A percentile compares a stretch with the other conserved stretches of the same genome.
Conservation (phyloP, 2,329 filamentous ascomycete genomes). For the Colletotrichum orchidophilum region DNA sequence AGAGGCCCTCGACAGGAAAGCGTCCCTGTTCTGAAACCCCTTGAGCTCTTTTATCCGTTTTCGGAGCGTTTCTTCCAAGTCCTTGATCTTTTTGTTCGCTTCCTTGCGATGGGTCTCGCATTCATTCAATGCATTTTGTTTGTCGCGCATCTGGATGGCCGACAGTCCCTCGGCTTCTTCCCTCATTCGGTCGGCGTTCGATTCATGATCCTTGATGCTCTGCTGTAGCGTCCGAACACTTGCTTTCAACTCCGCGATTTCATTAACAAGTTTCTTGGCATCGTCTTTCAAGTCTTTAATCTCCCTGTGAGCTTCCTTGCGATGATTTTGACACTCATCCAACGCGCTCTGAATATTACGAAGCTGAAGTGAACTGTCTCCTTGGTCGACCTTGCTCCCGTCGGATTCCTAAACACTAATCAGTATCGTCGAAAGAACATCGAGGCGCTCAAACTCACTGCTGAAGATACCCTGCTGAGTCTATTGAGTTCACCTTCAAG, state of each 20-base stretch:
- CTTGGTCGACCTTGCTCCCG: background rate
- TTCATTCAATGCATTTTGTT: background rate
- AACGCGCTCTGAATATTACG: background rate
- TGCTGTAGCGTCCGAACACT: background rate
- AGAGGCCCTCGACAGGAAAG: background rate
- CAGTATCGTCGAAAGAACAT: background rate
- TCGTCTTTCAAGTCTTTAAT: background rate
- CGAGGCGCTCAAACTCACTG: background rate
- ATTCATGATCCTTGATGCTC: background rate
- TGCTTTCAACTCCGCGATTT: background rate
- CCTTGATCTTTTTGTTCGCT: background rate
- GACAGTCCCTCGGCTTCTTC: background rate
- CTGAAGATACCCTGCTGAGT: background rate
- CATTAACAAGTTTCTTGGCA: background rate
- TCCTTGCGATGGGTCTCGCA: background rate
- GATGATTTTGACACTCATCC: background rate
- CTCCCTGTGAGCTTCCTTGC: background rate
- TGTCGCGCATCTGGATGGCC: background rate
- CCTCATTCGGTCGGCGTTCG: background rate
- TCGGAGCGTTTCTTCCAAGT: background rate
- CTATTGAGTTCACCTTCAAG: background rate
- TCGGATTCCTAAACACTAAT: background rate
- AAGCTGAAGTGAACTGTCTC: background rate
- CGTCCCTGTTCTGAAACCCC: background rate
- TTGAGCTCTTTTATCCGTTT: background rate